Base-by-base conservation (phyloP, 2,329 filamentous ascomycete species). In the Hypoxylon sp. region DNA sequence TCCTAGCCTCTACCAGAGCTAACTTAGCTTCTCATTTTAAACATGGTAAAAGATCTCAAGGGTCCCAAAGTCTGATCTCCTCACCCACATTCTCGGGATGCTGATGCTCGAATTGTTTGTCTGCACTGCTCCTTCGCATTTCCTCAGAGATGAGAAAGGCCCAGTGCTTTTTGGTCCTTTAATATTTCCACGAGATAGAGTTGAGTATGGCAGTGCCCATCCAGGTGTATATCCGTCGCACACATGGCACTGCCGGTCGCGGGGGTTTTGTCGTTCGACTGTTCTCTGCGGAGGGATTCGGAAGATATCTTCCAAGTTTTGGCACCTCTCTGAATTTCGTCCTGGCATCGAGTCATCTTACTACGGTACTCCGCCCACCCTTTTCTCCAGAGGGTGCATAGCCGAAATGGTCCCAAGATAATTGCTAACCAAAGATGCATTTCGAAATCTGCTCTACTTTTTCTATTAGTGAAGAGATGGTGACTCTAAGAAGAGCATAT, bases 261-360 rank as follows among this genome's bases (percentile, higher is more conserved):
- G 68, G 64, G 64, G 60, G 40, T 8, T 8, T 67, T 27, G 37
- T 65, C 64, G 54, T 64, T 42, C 57, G 54, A 68, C 57, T 61
- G 8, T 66, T 64, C 59, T 61, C 37, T 56, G 40, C 64, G 67
- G 67, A 49, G 55, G 64, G 56, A 61, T 51, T 59, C 68, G 68
- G 68, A 58, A 68, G 64, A 66, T 61, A 54, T 40, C 54, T 69
- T 63, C 50, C 56, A 59, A 69, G 58, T 69, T 66, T 66, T 44
- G 22, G 57, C 37, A 49, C 58, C 46, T 58, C 31, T 35, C 51
- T 54, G 25, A 51, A 31, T 22, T 61, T 58, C 27, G 40, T 30
- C 59, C 33, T 55, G 56, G 37, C 42, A 37, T 57, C 56, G 56
- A 64, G 37, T 48, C 31, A 37, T 54, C 55, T 67, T 65, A 61